Conservation (phyloP, 2,329 filamentous ascomycete species). For the Septoria linicola region DNA sequence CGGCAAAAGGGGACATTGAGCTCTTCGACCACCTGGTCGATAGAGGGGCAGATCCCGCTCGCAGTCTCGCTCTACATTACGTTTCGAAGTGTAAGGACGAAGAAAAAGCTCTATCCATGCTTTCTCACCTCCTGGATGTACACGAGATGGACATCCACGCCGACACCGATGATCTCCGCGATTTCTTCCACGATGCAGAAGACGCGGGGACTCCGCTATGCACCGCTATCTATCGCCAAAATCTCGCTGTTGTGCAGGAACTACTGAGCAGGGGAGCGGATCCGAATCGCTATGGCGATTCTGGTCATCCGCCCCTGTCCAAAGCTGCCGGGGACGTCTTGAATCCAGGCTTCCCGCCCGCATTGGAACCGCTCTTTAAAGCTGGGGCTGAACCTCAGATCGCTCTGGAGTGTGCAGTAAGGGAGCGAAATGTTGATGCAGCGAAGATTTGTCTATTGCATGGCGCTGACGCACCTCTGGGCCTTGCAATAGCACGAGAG, state of each 20-base stretch:
- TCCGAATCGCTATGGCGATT: not conserved
- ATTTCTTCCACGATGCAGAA: conserved; percentile 6
- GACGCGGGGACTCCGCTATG: conserved; percentile 18
- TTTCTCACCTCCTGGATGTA: conserved; percentile 16
- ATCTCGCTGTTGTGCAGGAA: conserved; percentile 16
- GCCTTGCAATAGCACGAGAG: too few species aligned
- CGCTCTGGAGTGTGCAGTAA: conserved; percentile 8
- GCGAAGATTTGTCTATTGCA: conserved; percentile 9
- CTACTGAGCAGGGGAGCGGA: conserved; percentile 16
- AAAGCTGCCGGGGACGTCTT: conserved; percentile 5
- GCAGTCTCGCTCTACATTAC: conserved; percentile 16
- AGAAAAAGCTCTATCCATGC: conserved; percentile 10
- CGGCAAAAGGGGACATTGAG: conserved; percentile 19
- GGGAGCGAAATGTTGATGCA: conserved; percentile 1
- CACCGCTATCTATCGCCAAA: conserved; percentile 14
- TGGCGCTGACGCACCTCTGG: too few species aligned
- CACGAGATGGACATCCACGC: conserved; percentile 20
- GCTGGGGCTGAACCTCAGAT: conserved; percentile 9
- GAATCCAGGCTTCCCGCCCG: conserved; percentile 10
- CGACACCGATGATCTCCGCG: conserved; percentile 13
- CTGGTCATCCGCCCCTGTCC: not conserved
- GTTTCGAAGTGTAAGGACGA: conserved; percentile 13
- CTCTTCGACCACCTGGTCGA: conserved; percentile 19
- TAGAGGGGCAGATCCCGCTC: conserved; percentile 14
- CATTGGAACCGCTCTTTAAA: conserved; percentile 13